Conservation (phyloP, 305 asterid species). For the Fraxinus velutina region DNA sequence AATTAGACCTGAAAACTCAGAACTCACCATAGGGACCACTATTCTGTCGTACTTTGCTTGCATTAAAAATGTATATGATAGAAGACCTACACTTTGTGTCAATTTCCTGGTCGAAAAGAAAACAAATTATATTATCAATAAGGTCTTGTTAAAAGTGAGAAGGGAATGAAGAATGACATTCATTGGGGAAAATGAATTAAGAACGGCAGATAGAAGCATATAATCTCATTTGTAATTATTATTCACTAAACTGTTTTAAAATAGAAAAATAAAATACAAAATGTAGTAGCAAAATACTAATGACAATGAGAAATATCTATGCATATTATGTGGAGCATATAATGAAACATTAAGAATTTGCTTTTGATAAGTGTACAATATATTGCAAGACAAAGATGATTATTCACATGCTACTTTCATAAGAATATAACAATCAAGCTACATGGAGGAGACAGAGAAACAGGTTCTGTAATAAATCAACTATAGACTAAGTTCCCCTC, state of each 20-base stretch:
- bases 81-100: conserved; percentile 84
- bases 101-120: conserved; percentile 46
- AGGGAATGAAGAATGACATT: neutral
- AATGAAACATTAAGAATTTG: neutral
- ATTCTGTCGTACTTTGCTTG: conserved; percentile 76
- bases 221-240: conserved; percentile 1
- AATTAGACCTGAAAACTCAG: conserved; percentile 24
- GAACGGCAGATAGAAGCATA: neutral
- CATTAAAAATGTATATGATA: conserved; percentile 80
- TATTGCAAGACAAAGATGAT: neutral
- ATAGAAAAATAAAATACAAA: neutral
- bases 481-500: neutral
- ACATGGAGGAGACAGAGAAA: neutral
- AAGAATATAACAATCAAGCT: neutral
- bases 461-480: neutral
- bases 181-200: conserved; percentile 3
- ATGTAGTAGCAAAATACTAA: neutral
- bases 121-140: conserved; percentile 11
- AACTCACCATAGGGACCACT: conserved; percentile 91
- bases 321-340: conserved; percentile 1
- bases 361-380: neutral
- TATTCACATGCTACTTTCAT: neutral
- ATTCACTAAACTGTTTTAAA: neutral
- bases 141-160: conserved; percentile 14
- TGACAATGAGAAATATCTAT: neutral